Base-by-base conservation (phyloP, 306 rosid genomes). In the Quercus engelmannii region DNA sequence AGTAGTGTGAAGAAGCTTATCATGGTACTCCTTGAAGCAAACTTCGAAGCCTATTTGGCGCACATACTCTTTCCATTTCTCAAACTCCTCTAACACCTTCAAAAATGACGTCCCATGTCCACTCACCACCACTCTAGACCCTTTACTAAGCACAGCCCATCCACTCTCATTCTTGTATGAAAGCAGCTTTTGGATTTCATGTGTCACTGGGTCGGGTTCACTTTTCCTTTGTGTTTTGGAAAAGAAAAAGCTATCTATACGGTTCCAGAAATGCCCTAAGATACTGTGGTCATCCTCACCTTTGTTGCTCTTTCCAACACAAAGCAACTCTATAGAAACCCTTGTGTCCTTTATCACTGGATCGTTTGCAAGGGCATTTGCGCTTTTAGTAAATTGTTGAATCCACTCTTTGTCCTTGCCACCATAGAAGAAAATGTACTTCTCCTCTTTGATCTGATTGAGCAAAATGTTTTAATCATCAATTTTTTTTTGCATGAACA, bases 161-260 rank as follows among this genome's bases (percentile, higher is more conserved):
- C 94, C 94, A 0, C 82, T 84, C 31, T 90, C 97, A 21, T 90
- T 92, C 82, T 92, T 89, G 83, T 92, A 90, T 0, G 94, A 85
- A 11, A 92, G 83, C 80, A 92, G 69, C 64, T 86, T 86, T 38
- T 91, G 91, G 54, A 93, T 85, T 41, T 93, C 96, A 76, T 82
- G 78, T 0, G 89, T 85, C 57, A 83, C 86, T 0, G 38, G 17
- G 57, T 88, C 86, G 3, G n/a, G 23, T 19, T 67, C 51, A 2
- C 25, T 20, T 19, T 74, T 46, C 63, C 23, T 67, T 23, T 77
- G 55, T 19, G 23, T 69, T 46, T 74, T 81, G 57, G 78, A 68
- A n/a, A 58, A n/a, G 71, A 84, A 84, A 26, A 80, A 19, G 67
- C 82, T 69, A 57, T 84, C 84, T 6, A 84, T 41, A 3, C 51